These are phyloP conservation scores for Eucalyptus dawsonii DNA, from an alignment of 345 rosid species.

Conservation along the genomic window DNA sequence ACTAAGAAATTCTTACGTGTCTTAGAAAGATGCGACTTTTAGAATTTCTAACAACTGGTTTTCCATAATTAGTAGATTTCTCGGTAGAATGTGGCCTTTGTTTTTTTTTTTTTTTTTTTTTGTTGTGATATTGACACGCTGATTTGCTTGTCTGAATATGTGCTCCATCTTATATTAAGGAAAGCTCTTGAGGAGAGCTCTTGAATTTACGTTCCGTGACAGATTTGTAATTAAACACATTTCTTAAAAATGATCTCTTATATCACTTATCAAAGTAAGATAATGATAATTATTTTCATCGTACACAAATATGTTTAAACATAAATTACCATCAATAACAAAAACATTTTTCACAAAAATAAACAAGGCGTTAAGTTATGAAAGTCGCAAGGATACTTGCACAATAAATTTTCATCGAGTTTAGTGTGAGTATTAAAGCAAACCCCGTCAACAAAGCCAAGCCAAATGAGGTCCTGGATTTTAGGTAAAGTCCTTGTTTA, in stretches of 20 bases:
- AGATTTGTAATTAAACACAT: not conserved
- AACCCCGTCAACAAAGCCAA: no score
- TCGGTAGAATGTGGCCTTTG: fast-evolving
- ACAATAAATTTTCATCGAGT: no score
- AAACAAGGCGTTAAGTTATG: fast-evolving
- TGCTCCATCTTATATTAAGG: not conserved
- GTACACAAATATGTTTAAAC: no score
- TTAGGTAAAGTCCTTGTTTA: not conserved
- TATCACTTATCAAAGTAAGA: no score
- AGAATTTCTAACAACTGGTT: not conserved
- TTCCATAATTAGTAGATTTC: not conserved
- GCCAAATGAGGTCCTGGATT: not conserved
- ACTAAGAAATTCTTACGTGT: no score
- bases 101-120: not conserved
- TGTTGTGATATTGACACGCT: fast-evolving
- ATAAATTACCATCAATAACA: no score
- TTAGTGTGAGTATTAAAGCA: no score
- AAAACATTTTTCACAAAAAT: no score
- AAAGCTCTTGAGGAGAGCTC: not conserved
- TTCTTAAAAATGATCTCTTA: no score
- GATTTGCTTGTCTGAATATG: not conserved
- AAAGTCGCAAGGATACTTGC: no score
- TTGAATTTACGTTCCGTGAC: fast-evolving
- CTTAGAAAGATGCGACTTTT: not conserved
- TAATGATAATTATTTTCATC: no score